Evolutionary conservation across 257 asterid genomes (phyloP).

Genomic region (Rehmannia glutinosa): DNA sequence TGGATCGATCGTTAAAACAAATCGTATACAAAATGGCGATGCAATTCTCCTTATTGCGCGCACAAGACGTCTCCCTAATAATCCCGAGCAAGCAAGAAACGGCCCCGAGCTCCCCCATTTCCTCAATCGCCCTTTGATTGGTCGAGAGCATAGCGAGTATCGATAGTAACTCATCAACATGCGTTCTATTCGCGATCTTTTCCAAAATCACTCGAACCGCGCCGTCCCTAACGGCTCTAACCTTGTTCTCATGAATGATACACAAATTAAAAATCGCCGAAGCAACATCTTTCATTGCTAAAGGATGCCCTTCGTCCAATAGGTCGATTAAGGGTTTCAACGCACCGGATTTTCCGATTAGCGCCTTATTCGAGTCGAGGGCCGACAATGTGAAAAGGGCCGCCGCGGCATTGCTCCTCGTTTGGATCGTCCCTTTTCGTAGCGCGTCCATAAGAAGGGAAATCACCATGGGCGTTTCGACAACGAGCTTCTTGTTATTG

Average conservation of each 20-base stretch:
- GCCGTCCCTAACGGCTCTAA: conserved; percentile 72
- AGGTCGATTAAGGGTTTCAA: conserved; percentile 60
- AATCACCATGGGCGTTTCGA: conserved; percentile 66
- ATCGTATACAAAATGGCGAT: conserved; percentile 53
- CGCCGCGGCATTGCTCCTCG: conserved; percentile 90
- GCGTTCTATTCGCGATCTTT: conserved; percentile 42
- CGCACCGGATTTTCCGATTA: conserved; percentile 74
- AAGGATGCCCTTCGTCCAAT: conserved; percentile 62
- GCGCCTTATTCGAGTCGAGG: conserved; percentile 70
- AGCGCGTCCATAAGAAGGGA: conserved; percentile 65
- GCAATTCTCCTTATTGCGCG: conserved; percentile 68
- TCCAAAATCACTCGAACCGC: conserved; percentile 58
- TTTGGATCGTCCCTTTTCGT: conserved; percentile 55
- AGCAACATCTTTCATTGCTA: conserved; percentile 79
- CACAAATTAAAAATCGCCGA: conserved; percentile 77
- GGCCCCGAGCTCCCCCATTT: conserved; percentile 60
- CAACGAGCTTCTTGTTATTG: conserved; percentile 77
- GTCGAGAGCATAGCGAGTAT: conserved; percentile 80
- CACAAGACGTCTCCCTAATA: conserved; percentile 53
- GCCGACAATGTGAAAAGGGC: conserved; percentile 81
- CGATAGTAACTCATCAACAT: conserved; percentile 67
- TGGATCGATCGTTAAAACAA: conserved; percentile 58
- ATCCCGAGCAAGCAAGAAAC: conserved; percentile 66
- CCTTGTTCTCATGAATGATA: conserved; percentile 67
- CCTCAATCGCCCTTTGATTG: conserved; percentile 61